These are phyloP conservation scores for Radiomyces spectabilis DNA, from an alignment of 192 early-diverging fungal species.

Conservation along the genomic window DNA sequence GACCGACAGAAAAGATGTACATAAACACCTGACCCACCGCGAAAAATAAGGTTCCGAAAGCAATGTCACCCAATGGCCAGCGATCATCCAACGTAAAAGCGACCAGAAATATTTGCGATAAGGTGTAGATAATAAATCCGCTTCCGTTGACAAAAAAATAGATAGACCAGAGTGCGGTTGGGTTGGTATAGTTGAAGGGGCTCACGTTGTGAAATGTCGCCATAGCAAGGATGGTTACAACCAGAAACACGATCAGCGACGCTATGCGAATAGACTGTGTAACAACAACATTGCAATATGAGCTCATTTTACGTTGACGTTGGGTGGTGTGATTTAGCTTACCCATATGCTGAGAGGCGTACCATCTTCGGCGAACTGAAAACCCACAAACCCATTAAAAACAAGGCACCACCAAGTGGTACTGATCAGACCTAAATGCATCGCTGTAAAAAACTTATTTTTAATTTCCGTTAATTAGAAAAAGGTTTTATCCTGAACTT, in stretches of 20 bases:
- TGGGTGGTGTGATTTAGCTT: conserved; percentile 1
- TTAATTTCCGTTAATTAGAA: not conserved
- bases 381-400: conserved; percentile 90
- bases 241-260: conserved; percentile 68
- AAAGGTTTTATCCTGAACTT: not conserved
- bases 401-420: conserved; percentile 87
- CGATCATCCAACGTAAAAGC: conserved; percentile 90
- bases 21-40: conserved; percentile 77
- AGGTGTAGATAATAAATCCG: conserved; percentile 74
- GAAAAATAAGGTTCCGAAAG: conserved; percentile 82
- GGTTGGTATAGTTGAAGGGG: conserved; percentile 51
- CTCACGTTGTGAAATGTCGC: conserved; percentile 70
- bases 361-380: conserved; percentile 95
- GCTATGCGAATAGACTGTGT: conserved; percentile 70
- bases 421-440: conserved; percentile 70
- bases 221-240: conserved; percentile 71
- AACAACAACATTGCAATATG: not conserved
- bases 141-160: conserved; percentile 83
- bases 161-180: conserved; percentile 71
- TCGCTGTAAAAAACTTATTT: conserved; percentile 70
- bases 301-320: not conserved
- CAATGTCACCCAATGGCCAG: conserved; percentile 92
- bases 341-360: conserved; percentile 89
- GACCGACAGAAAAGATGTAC: conserved; percentile 66
- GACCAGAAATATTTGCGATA: conserved; percentile 88